These are phyloP conservation scores for Botryosphaeria dothidea DNA, from an alignment of 2,329 filamentous ascomycete species.

Conservation along the genomic window DNA sequence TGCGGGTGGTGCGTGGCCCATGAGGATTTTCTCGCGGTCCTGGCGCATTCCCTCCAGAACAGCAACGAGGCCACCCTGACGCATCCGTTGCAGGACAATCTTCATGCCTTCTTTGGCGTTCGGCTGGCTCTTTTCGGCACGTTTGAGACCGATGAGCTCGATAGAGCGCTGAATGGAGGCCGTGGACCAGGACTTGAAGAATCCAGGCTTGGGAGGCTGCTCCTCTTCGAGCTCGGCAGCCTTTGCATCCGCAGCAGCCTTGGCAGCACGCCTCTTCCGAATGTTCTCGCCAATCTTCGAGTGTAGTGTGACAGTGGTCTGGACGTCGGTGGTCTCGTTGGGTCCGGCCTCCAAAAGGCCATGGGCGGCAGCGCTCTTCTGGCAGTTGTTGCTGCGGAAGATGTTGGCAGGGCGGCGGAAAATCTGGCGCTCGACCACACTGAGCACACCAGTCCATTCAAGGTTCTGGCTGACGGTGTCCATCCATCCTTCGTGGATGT, in stretches of 20 bases:
- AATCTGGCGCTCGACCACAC: slow-evolving; percentile 73
- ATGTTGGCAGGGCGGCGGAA: slow-evolving; percentile 56
- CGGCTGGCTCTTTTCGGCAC: slow-evolving; percentile 74
- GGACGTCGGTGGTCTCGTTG: slow-evolving; percentile 62
- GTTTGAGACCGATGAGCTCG: slow-evolving; percentile 74
- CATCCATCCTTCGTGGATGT: slow-evolving; percentile 81
- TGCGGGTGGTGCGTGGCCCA: slow-evolving; percentile 7
- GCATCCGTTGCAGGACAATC: slow-evolving; percentile 72
- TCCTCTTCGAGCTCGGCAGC: slow-evolving; percentile 44
- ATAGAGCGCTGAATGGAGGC: slow-evolving; percentile 76
- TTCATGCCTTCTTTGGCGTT: slow-evolving; percentile 84
- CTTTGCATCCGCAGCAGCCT: slow-evolving; percentile 41
- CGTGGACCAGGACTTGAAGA: slow-evolving; percentile 65
- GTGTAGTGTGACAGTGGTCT: slow-evolving; percentile 72
- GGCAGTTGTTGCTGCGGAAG: slow-evolving; percentile 22
- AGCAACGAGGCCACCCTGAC: slow-evolving; percentile 65
- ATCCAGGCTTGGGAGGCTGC: slow-evolving; percentile 53
- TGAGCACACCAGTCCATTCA: slow-evolving; percentile 78
- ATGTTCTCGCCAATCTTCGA: slow-evolving; percentile 71
- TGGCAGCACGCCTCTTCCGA: slow-evolving; percentile 50
- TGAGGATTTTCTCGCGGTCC: slow-evolving; percentile 50
- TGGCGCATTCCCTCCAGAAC: slow-evolving; percentile 71
- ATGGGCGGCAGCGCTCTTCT: slow-evolving; percentile 30
- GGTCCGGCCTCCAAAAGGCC: slow-evolving; percentile 25
- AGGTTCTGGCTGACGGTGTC: slow-evolving; percentile 77